Evolutionary conservation across 495 filamentous ascomycete species (phyloP).

Genomic region (Tuber aestivum): DNA sequence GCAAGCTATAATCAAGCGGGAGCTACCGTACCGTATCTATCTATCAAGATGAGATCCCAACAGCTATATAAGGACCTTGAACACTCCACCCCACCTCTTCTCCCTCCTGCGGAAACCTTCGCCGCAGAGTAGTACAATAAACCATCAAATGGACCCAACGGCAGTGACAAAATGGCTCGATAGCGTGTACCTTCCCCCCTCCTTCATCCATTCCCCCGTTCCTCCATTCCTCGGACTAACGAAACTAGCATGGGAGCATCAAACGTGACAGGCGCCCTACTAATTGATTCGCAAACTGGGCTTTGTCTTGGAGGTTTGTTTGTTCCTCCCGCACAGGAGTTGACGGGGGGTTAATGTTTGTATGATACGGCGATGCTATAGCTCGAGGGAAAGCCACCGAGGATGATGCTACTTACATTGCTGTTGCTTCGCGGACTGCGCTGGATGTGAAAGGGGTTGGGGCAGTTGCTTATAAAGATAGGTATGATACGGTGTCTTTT

Average conservation of each 20-base stretch:
- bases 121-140: too few relatives aligned
- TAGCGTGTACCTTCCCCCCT: constrained; percentile 21
- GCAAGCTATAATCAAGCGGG: not conserved
- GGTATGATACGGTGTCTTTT: constrained; percentile 19
- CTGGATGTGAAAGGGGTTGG: constrained; percentile 37
- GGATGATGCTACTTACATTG: constrained; percentile 39
- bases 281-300: constrained; percentile 37
- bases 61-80: not conserved
- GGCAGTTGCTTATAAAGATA: constrained; percentile 40
- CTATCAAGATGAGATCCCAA: not conserved
- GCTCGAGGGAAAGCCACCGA: constrained; percentile 40
- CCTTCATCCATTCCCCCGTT: not conserved
- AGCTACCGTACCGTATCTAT: not conserved
- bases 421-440: constrained; percentile 35
- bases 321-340: not conserved
- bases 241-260: constrained; percentile 35
- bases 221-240: not conserved
- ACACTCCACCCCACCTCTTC: not conserved
- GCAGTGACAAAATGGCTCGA: constrained; percentile 39
- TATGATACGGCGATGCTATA: constrained; percentile 7
- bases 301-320: constrained; percentile 40
- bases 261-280: constrained; percentile 38
- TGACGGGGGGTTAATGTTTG: not conserved
- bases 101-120: not conserved
- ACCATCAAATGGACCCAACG: constrained; percentile 26